A percentile compares a stretch with the other conserved stretches of the same genome.
These are phyloP conservation scores for Geranomyces variabilis DNA, from an alignment of 192 early-diverging fungal species.

Conservation along the genomic window DNA sequence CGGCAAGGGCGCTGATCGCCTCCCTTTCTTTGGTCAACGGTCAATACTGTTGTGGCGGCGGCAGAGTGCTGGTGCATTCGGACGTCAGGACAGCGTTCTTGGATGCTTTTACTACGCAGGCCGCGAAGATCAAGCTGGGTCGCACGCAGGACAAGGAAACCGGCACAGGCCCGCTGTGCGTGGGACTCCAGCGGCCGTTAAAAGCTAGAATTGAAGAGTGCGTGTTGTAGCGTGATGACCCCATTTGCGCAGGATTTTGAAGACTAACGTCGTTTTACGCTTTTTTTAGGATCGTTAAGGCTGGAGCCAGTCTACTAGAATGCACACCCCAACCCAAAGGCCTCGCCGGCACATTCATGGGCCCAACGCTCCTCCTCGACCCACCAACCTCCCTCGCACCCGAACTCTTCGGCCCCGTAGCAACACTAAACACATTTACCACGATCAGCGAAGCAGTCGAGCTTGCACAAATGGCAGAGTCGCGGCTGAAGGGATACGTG, in stretches of 20 bases:
- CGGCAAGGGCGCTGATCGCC: not conserved
- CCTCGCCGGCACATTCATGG: constrained; percentile 1
- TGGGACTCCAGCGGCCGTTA: not conserved
- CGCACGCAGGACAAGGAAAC: not conserved
- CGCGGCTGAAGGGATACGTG: constrained; percentile 7
- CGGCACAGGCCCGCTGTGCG: not conserved
- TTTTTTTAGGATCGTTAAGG: not conserved
- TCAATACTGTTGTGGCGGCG: not conserved
- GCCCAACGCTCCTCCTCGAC: constrained; percentile 5
- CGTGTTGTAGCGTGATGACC: not conserved
- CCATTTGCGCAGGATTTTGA: too few relatives aligned
- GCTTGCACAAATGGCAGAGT: not conserved
- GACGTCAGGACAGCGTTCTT: not conserved
- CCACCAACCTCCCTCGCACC: not conserved
- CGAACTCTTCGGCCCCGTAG: not conserved
- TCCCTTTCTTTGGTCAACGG: not conserved
- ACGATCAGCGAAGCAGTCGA: not conserved
- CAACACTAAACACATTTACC: constrained; percentile 2
- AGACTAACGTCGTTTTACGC: too few relatives aligned
- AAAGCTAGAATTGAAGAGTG: not conserved
- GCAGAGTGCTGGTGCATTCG: not conserved
- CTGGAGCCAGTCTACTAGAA: not conserved
- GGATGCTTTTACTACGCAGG: not conserved
- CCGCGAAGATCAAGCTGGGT: not conserved
- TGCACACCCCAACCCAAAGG: not conserved